Evolutionary conservation across 129 eudicot genomes (phyloP), one percentile per base, ranked within the genome.

Genomic region (Artemisia argyi): DNA sequence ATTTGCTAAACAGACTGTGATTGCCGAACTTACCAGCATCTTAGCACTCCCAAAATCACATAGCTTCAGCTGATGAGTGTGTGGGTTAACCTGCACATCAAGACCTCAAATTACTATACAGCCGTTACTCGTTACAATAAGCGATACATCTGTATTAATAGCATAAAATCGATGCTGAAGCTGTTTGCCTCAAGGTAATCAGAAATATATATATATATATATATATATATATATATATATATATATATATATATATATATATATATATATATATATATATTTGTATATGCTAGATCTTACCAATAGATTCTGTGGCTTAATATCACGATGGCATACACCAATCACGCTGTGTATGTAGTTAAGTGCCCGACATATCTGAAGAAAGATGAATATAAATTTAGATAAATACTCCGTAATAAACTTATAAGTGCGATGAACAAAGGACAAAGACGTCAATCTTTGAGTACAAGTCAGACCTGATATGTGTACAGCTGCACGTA

Each of bases 41-140:
- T 94, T 94, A 51, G 98, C 98, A 81, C 98, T 94, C 39, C 97
- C 97, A 47, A 93, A 90, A 77, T 94, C 98, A 79, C 98, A 94
- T 58, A 90, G 80, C 82, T 94, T 94, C 59, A 94, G 82, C 80
- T 94, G 97, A 75, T 94, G 98, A 11, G 96, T 94, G 74, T 88
- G 92, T 26, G 98, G 93, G 86, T 94, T 88, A 47, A 94, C 98
- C 98, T 93, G 76, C 62, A 78, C 13, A 69, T 61, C 50, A 69
- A 69, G 26, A 69, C 44, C 65, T 70, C 71, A 61, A 49, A 76
- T 76, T 48, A 68, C 4, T 48, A 60, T 60, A 76, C 39, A 32
- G 61, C 8, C 26, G 18, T 76, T 35, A 68, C 14, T 11, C 26
- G 30, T 76, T 35, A 68, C 14, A 17, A 68, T 74, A 18, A 74